Base-by-base conservation (phyloP, 2,329 filamentous ascomycete genomes). In the Hymenoscyphus linearis region DNA sequence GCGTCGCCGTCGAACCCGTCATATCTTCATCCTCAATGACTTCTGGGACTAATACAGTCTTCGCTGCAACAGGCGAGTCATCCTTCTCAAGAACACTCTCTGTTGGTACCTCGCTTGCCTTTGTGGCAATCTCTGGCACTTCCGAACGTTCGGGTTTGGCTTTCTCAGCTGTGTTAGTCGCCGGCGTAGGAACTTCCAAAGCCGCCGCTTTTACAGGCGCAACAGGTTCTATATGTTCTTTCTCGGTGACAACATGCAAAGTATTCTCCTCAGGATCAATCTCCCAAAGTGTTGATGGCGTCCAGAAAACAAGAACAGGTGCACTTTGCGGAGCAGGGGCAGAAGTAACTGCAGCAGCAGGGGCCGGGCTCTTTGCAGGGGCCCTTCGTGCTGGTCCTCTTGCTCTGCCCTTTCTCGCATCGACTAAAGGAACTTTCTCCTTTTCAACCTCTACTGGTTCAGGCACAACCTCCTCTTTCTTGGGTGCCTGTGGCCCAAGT, bases 371-470 rank as follows among this genome's bases (percentile, higher is more conserved):
- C 75, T 77, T 82, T 12, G 82, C 79, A 31, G 86, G 84, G 26
- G 89, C 85, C 71, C 92, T 83, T 67, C 92, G 84, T 67, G 91
- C 87, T 16, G 95, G 95, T 12, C 95, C 95, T 66, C 91, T 87
- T 25, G 95, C 95, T 67, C 95, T 84, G 26, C 92, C 86, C 78
- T 98, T 98, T 66, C 95, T 85, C 37, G 93, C 92, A 79, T 99
- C 95, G 25, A 82, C 82, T 27, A 99, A 79, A n/a, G 93, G 92
- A 12, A 82, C 85, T 74, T 91, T 91, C 70, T 92, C 86, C 67
- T 82, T 78, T 62, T 84, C 85, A 62, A 83, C 80, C 35, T 81
- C 80, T 2, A 76, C 76, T 35, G 85, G 81, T 58, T 86, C 80
- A 14, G 79, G 77, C 10, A 77, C 73, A 47, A 81, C 77, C 66